A percentile compares a stretch with the other conserved stretches of the same genome.
Evolutionary conservation across 2,329 filamentous ascomycete species (phyloP).

Genomic region (Cladosporium phlei): DNA sequence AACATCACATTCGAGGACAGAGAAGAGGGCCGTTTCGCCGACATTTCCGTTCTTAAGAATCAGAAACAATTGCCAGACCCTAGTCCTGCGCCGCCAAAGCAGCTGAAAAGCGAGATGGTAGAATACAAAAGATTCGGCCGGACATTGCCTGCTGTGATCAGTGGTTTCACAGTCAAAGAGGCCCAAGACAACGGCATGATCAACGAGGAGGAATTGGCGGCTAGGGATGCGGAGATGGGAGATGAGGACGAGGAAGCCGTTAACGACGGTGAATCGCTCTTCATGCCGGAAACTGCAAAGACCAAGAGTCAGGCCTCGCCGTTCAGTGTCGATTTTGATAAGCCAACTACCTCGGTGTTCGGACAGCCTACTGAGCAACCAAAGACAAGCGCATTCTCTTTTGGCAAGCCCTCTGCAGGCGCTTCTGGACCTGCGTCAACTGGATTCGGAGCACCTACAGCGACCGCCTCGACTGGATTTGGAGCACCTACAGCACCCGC

Average conservation of each 20-base stretch:
- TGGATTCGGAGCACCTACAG: background rate
- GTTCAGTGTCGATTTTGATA: background rate
- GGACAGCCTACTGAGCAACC: slow-evolving; percentile 9
- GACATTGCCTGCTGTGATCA: slow-evolving; percentile 53
- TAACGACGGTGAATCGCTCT: slow-evolving; percentile 35
- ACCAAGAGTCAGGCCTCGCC: background rate
- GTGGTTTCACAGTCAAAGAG: slow-evolving; percentile 50
- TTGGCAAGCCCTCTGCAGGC: slow-evolving; percentile 9
- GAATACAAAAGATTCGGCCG: slow-evolving; percentile 55
- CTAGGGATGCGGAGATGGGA: slow-evolving; percentile 20
- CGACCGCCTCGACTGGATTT: background rate
- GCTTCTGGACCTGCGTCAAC: slow-evolving; percentile 1
- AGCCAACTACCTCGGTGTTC: slow-evolving; percentile 7
- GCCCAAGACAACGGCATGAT: slow-evolving; percentile 49
- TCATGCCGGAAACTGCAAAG: slow-evolving; percentile 33
- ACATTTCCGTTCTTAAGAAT: slow-evolving; percentile 9
- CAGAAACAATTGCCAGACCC: slow-evolving; percentile 29
- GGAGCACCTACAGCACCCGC: background rate
- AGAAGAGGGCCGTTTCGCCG: slow-evolving; percentile 30
- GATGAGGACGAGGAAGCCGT: slow-evolving; percentile 25
- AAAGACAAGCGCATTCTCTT: background rate
- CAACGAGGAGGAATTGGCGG: slow-evolving; percentile 36
- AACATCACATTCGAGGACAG: slow-evolving; percentile 48
- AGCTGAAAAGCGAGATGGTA: slow-evolving; percentile 42
- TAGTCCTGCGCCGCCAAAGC: slow-evolving; percentile 36